These are phyloP conservation scores for Cornus kousa DNA, from an alignment of 148 eudicot species.

Conservation along the genomic window DNA sequence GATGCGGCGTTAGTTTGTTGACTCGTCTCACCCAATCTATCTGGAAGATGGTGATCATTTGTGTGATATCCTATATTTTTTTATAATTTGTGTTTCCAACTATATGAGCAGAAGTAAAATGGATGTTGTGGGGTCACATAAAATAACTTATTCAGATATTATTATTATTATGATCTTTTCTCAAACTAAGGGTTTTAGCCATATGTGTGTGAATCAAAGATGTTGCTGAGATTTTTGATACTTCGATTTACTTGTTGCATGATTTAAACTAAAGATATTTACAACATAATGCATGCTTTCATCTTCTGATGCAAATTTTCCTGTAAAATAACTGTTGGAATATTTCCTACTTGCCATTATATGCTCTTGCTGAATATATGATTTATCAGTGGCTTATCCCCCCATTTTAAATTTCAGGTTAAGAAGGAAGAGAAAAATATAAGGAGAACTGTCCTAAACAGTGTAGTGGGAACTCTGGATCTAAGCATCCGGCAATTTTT, in stretches of 20 bases:
- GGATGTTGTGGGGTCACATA: not conserved
- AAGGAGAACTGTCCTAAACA: constrained; percentile 75
- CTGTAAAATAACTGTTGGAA: not conserved
- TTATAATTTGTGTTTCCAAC: not conserved
- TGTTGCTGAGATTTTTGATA: constrained; percentile 3
- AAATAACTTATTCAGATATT: too few species aligned
- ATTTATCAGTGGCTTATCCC: constrained; percentile 7
- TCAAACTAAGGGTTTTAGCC: not conserved
- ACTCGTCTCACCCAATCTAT: not conserved
- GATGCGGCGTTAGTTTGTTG: not conserved
- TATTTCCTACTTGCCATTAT: not conserved
- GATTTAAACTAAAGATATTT: not conserved
- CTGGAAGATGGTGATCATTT: not conserved
- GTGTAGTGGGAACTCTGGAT: constrained; percentile 81
- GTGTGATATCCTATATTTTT: not conserved
- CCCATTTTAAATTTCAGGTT: constrained; percentile 34
- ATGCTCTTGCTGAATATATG: not conserved
- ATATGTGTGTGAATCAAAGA: not conserved
- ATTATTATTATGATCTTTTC: too few species aligned
- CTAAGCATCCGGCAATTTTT: constrained; percentile 65
- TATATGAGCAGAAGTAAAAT: not conserved
- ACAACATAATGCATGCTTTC: not conserved
- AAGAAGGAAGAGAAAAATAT: constrained; percentile 65
- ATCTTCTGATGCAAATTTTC: not conserved
- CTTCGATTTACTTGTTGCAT: not conserved